A percentile compares a stretch with the other conserved stretches of the same genome.
phyloP scores from a whole-genome alignment of 371 early-diverging fungal genomes.

The Mucor piriformis region DNA sequence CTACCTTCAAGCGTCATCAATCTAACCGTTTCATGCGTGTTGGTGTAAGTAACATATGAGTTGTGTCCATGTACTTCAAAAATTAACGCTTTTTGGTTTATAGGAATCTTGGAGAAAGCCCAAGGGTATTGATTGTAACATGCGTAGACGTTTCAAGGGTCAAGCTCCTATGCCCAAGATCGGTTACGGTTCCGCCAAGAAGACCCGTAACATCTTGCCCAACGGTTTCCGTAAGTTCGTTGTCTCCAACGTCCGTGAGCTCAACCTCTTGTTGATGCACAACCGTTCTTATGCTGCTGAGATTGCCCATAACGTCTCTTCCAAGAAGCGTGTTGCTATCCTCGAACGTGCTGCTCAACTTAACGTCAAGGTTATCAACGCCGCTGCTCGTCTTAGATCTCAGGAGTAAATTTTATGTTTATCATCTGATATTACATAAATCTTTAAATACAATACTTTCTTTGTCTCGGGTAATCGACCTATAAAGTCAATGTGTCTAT shows the following conservation, averaged over 20 bases:
- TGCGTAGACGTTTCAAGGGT: constrained; percentile 97
- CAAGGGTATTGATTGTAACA: constrained; percentile 99
- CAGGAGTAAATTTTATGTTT: constrained; percentile 68
- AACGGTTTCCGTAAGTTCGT: constrained; percentile 99
- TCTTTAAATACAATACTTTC: constrained; percentile 36
- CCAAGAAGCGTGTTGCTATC: constrained; percentile 97
- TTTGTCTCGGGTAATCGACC: constrained; percentile 3
- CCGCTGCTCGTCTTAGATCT: constrained; percentile 92
- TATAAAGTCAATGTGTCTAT: not conserved
- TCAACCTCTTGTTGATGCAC: constrained; percentile 98
- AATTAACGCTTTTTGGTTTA: not conserved
- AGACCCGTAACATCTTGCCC: constrained; percentile 96
- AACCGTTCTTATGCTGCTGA: constrained; percentile 99
- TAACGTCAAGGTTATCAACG: constrained; percentile 98
- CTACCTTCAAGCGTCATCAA: constrained; percentile 98
- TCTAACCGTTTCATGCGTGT: constrained; percentile 98
- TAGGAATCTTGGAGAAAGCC: constrained; percentile 99
- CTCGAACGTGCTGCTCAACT: constrained; percentile 97
- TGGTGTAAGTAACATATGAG: constrained; percentile 70
- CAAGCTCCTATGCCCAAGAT: constrained; percentile 99
- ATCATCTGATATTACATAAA: constrained; percentile 54
- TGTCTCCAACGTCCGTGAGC: constrained; percentile 94
- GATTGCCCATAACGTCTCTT: constrained; percentile 97
- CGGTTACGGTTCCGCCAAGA: constrained; percentile 97
- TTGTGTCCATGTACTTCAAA: not conserved